Percentiles rank a stretch among this genome's conserved stretches.
Conservation (phyloP, 176 grass and related monocot genomes). For the Pontederia paniculata region DNA sequence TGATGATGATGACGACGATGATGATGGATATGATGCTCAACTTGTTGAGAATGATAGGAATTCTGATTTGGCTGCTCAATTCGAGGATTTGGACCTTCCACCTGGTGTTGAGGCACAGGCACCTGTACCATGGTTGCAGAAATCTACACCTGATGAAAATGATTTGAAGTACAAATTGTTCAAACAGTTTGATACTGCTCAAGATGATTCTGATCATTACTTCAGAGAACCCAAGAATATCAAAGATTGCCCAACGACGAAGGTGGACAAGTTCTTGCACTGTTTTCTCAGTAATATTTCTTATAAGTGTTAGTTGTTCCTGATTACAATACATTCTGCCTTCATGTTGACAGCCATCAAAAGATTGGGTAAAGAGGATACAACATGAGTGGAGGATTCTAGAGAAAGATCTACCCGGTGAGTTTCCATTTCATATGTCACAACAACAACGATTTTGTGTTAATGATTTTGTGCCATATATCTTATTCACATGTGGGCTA, state of each 20-base stretch:
- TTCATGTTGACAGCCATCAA: slow-evolving; percentile 30
- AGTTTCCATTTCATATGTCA: slow-evolving; percentile 4
- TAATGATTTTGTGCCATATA: no score
- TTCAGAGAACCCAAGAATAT: slow-evolving; percentile 25
- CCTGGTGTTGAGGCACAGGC: slow-evolving; percentile 25
- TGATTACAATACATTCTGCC: not conserved
- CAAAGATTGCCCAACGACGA: not conserved
- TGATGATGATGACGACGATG: slow-evolving; percentile 47
- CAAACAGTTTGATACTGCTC: slow-evolving; percentile 51
- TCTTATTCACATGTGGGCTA: no score
- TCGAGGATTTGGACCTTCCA: slow-evolving; percentile 38
- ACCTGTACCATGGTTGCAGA: slow-evolving; percentile 20
- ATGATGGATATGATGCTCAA: slow-evolving; percentile 20
- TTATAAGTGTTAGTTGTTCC: slow-evolving; percentile 5
- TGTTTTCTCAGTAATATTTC: slow-evolving; percentile 15
- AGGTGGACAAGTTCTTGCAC: not conserved
- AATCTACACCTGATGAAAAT: slow-evolving; percentile 27
- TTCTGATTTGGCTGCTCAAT: slow-evolving; percentile 38
- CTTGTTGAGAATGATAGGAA: slow-evolving; percentile 20
- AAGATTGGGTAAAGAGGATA: slow-evolving; percentile 51
- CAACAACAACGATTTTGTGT: not conserved
- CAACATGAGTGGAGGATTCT: slow-evolving; percentile 67
- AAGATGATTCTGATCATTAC: slow-evolving; percentile 57
- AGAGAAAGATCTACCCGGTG: slow-evolving; percentile 61
- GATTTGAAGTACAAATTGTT: slow-evolving; percentile 22